Base-by-base conservation (phyloP, 345 rosid genomes). In the Combretum micranthum region DNA sequence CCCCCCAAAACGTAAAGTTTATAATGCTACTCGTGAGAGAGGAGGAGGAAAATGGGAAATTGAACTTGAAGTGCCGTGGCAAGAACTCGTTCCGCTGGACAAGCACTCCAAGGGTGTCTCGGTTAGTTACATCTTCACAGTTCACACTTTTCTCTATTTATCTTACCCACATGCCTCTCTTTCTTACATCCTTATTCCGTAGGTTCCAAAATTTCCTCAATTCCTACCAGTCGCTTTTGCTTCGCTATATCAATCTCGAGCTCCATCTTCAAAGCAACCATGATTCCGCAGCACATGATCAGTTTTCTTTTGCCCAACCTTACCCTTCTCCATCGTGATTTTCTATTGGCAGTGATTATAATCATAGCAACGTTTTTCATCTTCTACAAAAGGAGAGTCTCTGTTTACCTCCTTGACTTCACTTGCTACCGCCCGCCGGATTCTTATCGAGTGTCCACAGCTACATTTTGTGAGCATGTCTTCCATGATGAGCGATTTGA, bases 341-440 rank as follows among this genome's bases (percentile, higher is more conserved):
- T 56, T 12, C 42, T 48, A 4, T 50, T 68, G 50, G 20, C 53
- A 23, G 22, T 68, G 18, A 21, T 55, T 18, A 67, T 47, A 9
- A 26, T 52, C 23, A 50, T 70, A 17, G 51, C 60, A 15, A 18
- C 63, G 10, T 55, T 62, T 20, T 20, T 63, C 32, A 15, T 47
- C 16, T 17, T 21, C 10, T 14, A 69, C 77, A 52, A 62, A 62
- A 76, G 39, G 56, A 55, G 58, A 48, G 72, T 51, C 42, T 16
- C 64, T 9, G 59, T 79, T 21, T 79, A 73, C 61, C 72, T 84
- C 5, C 80, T 84, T 5, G 91, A 84, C 48, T 77, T 79, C 67
- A 68, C 76, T 13, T 84, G 87, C 65, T 77, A 79, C 58, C 67
- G 71, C 23, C 77, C 91, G 1, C 82, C 85, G 0, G 74, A 69